Conservation (phyloP, 352 stramenopile genomes). For the Phytophthora pseudosyringae region DNA sequence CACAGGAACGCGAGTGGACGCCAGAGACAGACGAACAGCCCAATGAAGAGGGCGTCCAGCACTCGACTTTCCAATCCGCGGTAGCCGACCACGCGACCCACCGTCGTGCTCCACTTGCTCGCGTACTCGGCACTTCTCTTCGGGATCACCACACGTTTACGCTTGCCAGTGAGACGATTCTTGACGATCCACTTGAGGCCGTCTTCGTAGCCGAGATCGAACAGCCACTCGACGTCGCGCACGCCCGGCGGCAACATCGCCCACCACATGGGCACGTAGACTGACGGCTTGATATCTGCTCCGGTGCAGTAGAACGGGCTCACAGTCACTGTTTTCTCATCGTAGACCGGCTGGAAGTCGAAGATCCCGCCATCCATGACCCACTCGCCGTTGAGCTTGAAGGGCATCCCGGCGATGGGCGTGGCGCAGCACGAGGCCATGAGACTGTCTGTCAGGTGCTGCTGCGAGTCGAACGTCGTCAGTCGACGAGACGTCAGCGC, state of each 20-base stretch:
- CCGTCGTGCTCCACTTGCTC: conserved; percentile 64
- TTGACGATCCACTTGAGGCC: conserved; percentile 72
- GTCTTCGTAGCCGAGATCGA: conserved; percentile 84
- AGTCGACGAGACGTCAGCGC: conserved; percentile 65
- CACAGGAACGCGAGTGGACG: conserved; percentile 51
- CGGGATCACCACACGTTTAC: conserved; percentile 53
- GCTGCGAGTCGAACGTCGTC: conserved; percentile 61
- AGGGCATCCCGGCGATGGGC: conserved; percentile 81
- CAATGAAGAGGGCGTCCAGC: conserved; percentile 75
- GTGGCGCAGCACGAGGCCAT: conserved; percentile 79
- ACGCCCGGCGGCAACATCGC: conserved; percentile 67
- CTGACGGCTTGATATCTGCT: conserved; percentile 89
- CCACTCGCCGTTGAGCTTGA: conserved; percentile 78
- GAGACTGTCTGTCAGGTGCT: conserved; percentile 63
- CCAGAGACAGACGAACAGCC: conserved; percentile 60
- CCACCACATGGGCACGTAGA: conserved; percentile 90
- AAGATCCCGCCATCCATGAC: conserved; percentile 50
- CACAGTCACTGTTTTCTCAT: conserved; percentile 75
- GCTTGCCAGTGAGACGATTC: conserved; percentile 38
- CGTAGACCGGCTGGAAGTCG: conserved; percentile 63
- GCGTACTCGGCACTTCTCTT: conserved; percentile 49
- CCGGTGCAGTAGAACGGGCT: conserved; percentile 88
- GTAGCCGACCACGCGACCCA: conserved; percentile 78
- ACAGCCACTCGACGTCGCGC: conserved; percentile 85
- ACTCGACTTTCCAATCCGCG: conserved; percentile 68